Conservation (phyloP, 306 rosid species). For the Lathyrus aphaca region DNA sequence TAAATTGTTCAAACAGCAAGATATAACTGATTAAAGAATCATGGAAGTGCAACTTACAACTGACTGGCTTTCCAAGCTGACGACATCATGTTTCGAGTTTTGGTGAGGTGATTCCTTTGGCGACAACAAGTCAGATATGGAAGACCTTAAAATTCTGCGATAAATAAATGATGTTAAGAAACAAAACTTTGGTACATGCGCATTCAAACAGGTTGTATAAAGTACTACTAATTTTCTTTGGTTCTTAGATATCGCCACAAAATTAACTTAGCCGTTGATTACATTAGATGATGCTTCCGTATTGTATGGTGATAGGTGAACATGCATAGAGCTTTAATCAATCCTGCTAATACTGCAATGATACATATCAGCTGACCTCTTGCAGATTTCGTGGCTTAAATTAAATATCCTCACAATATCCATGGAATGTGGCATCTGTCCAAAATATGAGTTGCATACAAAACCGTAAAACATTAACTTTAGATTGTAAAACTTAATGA, state of each 20-base stretch:
- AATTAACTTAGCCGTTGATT: too few relatives aligned
- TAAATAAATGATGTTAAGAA: slow-evolving; percentile 34
- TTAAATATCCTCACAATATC: too few relatives aligned
- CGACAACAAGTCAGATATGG: slow-evolving; percentile 60
- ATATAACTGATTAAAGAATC: slow-evolving; percentile 19
- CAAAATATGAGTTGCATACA: slow-evolving; percentile 76
- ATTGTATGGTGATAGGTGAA: too few relatives aligned
- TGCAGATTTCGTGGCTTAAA: too few relatives aligned
- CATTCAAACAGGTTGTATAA: too few relatives aligned
- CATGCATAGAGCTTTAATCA: too few relatives aligned
- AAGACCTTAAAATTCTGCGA: slow-evolving; percentile 68
- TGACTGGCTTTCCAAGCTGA: slow-evolving; percentile 49
- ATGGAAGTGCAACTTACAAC: slow-evolving; percentile 53
- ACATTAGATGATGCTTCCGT: too few relatives aligned
- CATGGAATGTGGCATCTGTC: slow-evolving; percentile 63
- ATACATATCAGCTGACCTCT: too few relatives aligned
- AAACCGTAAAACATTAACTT: too few relatives aligned
- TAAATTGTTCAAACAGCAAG: slow-evolving; percentile 19
- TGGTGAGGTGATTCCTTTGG: slow-evolving; percentile 49
- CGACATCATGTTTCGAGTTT: slow-evolving; percentile 39
- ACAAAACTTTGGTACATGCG: slow-evolving; percentile 9
- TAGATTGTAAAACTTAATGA: too few relatives aligned
- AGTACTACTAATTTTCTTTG: slow-evolving; percentile 42
- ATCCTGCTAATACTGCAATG: too few relatives aligned
- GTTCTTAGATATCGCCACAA: slow-evolving; percentile 79